Evolutionary conservation across 164 flowering plant genomes (phyloP), one percentile per base, ranked within the genome.

Genomic region (Cinnamomum chago): DNA sequence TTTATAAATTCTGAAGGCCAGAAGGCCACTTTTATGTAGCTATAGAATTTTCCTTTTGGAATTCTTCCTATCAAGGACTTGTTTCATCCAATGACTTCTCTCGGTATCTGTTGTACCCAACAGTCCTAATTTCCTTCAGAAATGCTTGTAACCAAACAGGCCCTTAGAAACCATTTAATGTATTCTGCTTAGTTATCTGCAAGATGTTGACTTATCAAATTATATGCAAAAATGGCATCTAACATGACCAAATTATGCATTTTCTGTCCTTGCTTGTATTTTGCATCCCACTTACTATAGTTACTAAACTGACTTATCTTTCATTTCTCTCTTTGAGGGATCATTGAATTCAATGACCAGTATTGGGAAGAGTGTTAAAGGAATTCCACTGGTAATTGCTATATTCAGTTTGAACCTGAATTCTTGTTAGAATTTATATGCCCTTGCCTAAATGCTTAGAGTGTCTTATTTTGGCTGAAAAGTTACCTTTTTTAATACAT

Each of bases 351-450:
- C 68, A 67, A 62, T 65, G 18, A 80, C 62, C 95, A 93, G 99
- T 81, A 95, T 95, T 76, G 99, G 99, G 24, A 81, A 85, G 79
- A 95, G 99, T 76, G 94, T 90, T 33, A 79, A 81, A 60, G 90
- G 93, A 78, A 75, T 88, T 80, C 93, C 97, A 47, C 83, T 95
- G 97, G 98, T 95, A 90, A 83, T 73, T 3, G 25, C n/a, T 58
- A 2, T 3, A 6, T 2, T 27, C 13, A 2, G 15, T 65, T 50
- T 62, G n/a, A 20, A 72, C 69, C 12, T 24, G 40, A 13, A 27
- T 76, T 17, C n/a, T 25, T 47, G 62, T 18, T 47, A 23, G 47
- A 68, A 68, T 67, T 35, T 35, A 23, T 28, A 14, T 68, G 15
- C 25, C 20, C 12, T 13, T 14, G 33, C 55, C 15, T 65, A 72